Evolutionary conservation across 148 eudicot species (phyloP), one percentile per base, ranked within the genome.

Genomic region (Vaccinium myrtillus): DNA sequence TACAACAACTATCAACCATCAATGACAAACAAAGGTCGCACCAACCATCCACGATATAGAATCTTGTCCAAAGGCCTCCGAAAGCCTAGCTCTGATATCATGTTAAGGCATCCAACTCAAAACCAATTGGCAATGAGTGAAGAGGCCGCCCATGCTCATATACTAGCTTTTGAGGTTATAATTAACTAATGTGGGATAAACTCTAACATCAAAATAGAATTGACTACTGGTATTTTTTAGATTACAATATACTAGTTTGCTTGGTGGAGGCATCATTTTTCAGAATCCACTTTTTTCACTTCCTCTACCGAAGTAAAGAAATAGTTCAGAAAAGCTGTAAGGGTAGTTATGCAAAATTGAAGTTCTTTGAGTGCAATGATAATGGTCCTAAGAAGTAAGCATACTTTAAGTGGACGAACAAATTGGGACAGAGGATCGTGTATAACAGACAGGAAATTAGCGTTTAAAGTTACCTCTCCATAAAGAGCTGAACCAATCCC

Each of bases 401-500:
- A 10, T 10, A 23, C 14, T 65, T n/a, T 23, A 65, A 65, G 23
- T 65, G 71, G 71, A 23, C 25, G 23, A 65, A 65, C 30, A 9
- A 23, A 65, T 10, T 65, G 71, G 32, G 14, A 65, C 30, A 23
- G 0, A 27, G 6, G 74, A 1, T 27, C 39, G n/a, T 23, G 19
- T 30, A 5, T 27, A 27, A 69, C 74, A 30, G 27, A 69, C 74
- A 18, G 25, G 73, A 13, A 27, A 83, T 43, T 58, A 53, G 30
- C 3, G 43, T 36, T 14, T 36, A 49, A 55, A 77, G 75, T 39
- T 84, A 95, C 98, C 97, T 94, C 89, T 79, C 98, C 88, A 86
- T 91, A 93, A 15, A 96, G 95, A 61, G 94, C 75, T 25, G 92
- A 89, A 46, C 98, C 95, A 76, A 83, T 84, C n/a, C 97, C 95